A percentile compares a stretch with the other conserved stretches of the same genome.
phyloP scores from a whole-genome alignment of 2,329 filamentous ascomycete species.

The Fusarium robinianum region DNA sequence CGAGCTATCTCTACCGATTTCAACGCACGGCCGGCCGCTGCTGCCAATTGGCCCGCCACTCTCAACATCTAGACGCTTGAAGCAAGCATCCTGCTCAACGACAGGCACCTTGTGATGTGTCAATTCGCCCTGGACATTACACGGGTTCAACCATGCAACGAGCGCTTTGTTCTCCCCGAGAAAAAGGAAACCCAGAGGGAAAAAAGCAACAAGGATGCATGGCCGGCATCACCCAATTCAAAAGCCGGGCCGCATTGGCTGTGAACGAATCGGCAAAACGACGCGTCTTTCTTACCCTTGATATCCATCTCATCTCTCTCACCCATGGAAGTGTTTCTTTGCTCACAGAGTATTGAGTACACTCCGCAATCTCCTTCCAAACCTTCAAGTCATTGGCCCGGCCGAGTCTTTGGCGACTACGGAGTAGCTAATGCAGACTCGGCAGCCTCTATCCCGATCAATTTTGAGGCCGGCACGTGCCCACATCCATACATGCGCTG shows the following conservation, averaged over 20 bases:
- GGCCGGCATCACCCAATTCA: conserved; percentile 8
- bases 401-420: background rate
- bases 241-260: background rate
- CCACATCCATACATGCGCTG: conserved; percentile 16
- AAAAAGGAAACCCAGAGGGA: conserved; percentile 4
- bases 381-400: background rate
- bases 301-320: background rate
- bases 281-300: too few relatives aligned
- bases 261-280: background rate
- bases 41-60: conserved; percentile 14
- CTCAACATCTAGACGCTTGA: conserved; percentile 9
- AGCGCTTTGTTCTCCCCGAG: conserved; percentile 2
- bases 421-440: background rate
- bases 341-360: too few relatives aligned
- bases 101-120: conserved; percentile 14
- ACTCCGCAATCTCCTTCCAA: background rate
- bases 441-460: too few relatives aligned
- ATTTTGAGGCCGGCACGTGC: conserved; percentile 1
- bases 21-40: too few relatives aligned
- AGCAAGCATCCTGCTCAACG: conserved; percentile 14
- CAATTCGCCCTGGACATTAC: conserved; percentile 7
- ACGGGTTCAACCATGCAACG: conserved; percentile 3
- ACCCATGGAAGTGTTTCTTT: too few relatives aligned
- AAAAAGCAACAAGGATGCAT: conserved; percentile 10
- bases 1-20: background rate